Evolutionary conservation across 352 stramenopile species (phyloP).

Genomic region (Aphanomyces invadans): DNA sequence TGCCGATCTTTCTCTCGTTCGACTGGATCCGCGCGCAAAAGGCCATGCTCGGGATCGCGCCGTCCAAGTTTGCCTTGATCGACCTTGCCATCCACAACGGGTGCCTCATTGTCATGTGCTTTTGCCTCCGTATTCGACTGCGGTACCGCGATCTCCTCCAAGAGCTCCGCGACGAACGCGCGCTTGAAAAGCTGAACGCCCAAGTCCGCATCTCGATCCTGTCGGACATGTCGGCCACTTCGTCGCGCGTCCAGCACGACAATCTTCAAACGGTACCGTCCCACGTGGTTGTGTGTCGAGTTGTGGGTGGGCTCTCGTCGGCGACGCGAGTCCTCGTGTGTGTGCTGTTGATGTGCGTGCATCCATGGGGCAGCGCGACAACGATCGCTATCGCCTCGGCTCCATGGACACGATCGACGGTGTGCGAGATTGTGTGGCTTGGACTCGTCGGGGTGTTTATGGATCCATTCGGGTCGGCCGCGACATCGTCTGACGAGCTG

Average conservation of each 20-base stretch:
- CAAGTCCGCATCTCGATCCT: not conserved
- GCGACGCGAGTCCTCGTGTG: too few relatives aligned
- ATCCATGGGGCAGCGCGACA: too few relatives aligned
- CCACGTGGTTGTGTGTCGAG: not conserved
- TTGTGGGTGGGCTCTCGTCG: not conserved
- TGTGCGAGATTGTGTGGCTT: too few relatives aligned
- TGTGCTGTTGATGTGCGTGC: too few relatives aligned
- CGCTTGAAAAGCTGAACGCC: not conserved
- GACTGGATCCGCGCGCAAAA: not conserved
- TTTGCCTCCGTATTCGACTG: constrained; percentile 68
- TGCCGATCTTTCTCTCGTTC: not conserved
- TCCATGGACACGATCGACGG: too few relatives aligned
- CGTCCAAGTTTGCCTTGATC: constrained; percentile 59
- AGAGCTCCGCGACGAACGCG: constrained; percentile 14
- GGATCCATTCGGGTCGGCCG: too few relatives aligned
- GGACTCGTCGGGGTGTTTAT: too few relatives aligned
- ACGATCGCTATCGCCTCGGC: too few relatives aligned
- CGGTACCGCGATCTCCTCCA: constrained; percentile 58
- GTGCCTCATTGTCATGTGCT: constrained; percentile 73
- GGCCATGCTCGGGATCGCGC: not conserved
- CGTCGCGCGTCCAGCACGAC: constrained; percentile 10
- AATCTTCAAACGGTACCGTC: constrained; percentile 17
- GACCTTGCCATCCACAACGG: constrained; percentile 69
- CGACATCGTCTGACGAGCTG: too few relatives aligned
- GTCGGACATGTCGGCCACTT: not conserved